Percentiles rank a stretch among this genome's conserved stretches.
phyloP scores from a whole-genome alignment of 345 rosid genomes.

The Ceriops decandra region DNA sequence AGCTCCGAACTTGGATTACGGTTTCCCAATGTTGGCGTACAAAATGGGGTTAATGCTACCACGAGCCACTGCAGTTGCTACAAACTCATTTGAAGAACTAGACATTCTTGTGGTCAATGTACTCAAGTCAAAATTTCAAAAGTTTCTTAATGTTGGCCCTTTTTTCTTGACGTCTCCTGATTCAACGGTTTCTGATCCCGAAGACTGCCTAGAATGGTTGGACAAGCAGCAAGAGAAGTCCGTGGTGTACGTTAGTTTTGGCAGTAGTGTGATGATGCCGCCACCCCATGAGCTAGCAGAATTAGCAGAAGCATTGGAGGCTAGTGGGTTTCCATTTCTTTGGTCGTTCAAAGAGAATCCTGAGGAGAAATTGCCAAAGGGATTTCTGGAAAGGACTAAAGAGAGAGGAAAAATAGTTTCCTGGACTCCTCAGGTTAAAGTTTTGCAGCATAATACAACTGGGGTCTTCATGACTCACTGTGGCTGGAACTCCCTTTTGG shows the following conservation, averaged over 20 bases:
- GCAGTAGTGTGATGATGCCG: slow-evolving; percentile 45
- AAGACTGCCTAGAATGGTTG: slow-evolving; percentile 47
- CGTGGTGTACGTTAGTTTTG: slow-evolving; percentile 60
- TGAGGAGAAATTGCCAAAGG: slow-evolving; percentile 30
- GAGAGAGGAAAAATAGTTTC: slow-evolving; percentile 44
- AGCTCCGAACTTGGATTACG: not conserved
- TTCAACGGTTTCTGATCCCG: slow-evolving; percentile 12
- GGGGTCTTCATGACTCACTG: slow-evolving; percentile 59
- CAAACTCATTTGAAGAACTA: slow-evolving; percentile 40
- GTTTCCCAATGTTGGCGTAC: slow-evolving; percentile 27
- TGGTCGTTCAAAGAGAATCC: slow-evolving; percentile 50
- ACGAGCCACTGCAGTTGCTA: slow-evolving; percentile 35
- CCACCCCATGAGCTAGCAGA: slow-evolving; percentile 32
- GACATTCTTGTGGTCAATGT: slow-evolving; percentile 22
- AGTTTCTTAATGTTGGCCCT: slow-evolving; percentile 46
- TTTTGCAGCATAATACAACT: slow-evolving; percentile 40
- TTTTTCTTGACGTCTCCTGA: slow-evolving; percentile 19
- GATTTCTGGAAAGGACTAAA: slow-evolving; percentile 37
- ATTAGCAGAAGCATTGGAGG: slow-evolving; percentile 54
- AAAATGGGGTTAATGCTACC: slow-evolving; percentile 40
- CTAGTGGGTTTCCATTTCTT: slow-evolving; percentile 45
- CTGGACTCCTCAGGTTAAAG: slow-evolving; percentile 55
- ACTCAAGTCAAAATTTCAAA: slow-evolving; percentile 31
- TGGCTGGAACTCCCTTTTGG: slow-evolving; percentile 73
- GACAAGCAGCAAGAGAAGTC: slow-evolving; percentile 40